Evolutionary conservation across 768 basidiomycete genomes (phyloP).

Genomic region (Termitomyces sp.): DNA sequence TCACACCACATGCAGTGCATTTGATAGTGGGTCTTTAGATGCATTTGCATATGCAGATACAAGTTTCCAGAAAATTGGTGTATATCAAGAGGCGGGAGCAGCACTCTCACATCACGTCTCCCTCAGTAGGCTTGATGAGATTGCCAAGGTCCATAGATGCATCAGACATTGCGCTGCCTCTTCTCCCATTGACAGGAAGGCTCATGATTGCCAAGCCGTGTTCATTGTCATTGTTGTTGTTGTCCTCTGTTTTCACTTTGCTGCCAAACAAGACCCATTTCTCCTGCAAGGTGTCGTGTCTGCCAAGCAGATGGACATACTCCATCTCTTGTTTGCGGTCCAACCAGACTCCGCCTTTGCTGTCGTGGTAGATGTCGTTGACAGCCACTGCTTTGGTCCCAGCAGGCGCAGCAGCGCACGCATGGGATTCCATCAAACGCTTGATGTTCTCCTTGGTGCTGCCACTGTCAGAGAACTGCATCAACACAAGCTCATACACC

Average conservation of each 20-base stretch:
- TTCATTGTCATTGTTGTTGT: conserved; percentile 3
- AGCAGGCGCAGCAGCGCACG: conserved; percentile 32
- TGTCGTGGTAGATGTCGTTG: conserved; percentile 55
- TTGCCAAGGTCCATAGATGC: conserved; percentile 43
- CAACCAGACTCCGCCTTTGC: conserved; percentile 59
- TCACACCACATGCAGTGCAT: too few relatives aligned
- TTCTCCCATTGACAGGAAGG: conserved; percentile 20
- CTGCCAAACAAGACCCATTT: conserved; percentile 40
- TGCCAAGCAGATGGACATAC: conserved; percentile 53
- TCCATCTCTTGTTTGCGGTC: conserved; percentile 72
- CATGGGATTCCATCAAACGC: conserved; percentile 51
- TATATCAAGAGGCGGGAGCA: conserved; percentile 10
- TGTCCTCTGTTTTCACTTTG: conserved; percentile 19
- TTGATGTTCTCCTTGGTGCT: conserved; percentile 47
- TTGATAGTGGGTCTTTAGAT: too few relatives aligned
- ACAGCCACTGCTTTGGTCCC: conserved; percentile 26
- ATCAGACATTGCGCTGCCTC: conserved; percentile 44
- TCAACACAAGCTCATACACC: conserved; percentile 59
- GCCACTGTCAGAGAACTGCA: conserved; percentile 68
- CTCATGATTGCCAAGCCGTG: conserved; percentile 13
- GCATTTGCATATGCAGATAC: too few relatives aligned
- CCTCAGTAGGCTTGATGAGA: conserved; percentile 32
- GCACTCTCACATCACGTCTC: conserved; percentile 21
- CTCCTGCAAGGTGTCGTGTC: conserved; percentile 10
- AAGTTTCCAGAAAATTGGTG: too few relatives aligned